Percentiles rank a stretch among this genome's conserved stretches.
These are phyloP conservation scores for Diaporthe caulivora DNA, from an alignment of 2,329 filamentous ascomycete species.

Conservation along the genomic window DNA sequence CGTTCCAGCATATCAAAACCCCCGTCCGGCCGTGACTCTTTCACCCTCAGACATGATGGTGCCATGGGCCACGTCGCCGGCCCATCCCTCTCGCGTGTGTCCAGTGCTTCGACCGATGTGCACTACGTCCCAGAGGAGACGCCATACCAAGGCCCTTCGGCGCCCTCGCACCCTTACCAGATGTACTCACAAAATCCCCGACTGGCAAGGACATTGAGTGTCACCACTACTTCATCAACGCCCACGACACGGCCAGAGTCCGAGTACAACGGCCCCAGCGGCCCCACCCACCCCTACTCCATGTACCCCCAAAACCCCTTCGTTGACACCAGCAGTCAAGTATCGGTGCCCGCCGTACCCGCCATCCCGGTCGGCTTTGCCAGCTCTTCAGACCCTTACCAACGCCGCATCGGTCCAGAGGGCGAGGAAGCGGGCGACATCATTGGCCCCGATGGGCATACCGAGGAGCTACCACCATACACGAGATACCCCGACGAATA, in stretches of 20 bases:
- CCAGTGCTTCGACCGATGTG: constrained; percentile 53
- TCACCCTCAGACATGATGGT: constrained; percentile 66
- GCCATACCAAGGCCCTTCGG: constrained; percentile 77
- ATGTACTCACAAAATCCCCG: constrained; percentile 87
- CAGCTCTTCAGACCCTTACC: constrained; percentile 75
- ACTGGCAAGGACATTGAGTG: constrained; percentile 78
- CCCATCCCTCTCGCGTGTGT: constrained; percentile 43
- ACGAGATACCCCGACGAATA: constrained; percentile 86
- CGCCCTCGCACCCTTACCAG: constrained; percentile 85
- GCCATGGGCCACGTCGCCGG: constrained; percentile 49
- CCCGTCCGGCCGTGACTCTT: constrained; percentile 60
- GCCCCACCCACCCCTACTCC: constrained; percentile 86
- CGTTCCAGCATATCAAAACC: constrained; percentile 69
- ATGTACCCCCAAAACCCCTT: constrained; percentile 87
- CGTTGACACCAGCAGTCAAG: constrained; percentile 60
- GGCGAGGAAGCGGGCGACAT: constrained; percentile 90
- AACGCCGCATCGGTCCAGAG: constrained; percentile 79
- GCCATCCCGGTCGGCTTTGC: constrained; percentile 81
- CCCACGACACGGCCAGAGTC: constrained; percentile 47
- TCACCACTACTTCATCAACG: constrained; percentile 63
- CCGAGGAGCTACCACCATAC: constrained; percentile 92
- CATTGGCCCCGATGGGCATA: constrained; percentile 88
- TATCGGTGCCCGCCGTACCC: constrained; percentile 43
- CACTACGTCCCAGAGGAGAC: constrained; percentile 63
- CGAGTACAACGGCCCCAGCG: constrained; percentile 70